Evolutionary conservation across 2,329 filamentous ascomycete genomes (phyloP).

Genomic region (Pseudocercospora musae): DNA sequence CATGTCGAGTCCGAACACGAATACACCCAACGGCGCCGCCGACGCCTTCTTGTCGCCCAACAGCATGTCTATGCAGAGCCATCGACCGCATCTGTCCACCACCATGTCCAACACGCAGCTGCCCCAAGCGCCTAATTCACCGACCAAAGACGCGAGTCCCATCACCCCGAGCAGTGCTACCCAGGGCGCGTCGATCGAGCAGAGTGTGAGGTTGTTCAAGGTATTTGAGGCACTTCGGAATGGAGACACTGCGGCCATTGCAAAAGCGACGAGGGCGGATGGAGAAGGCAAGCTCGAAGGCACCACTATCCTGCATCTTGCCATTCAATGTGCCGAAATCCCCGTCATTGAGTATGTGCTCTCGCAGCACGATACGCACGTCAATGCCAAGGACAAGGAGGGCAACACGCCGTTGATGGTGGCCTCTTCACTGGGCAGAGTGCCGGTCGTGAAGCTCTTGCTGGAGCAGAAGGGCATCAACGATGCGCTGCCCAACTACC

Average conservation of each 20-base stretch:
- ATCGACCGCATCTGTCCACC: conserved; percentile 35
- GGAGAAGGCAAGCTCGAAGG: conserved; percentile 59
- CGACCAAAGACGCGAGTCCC: conserved; percentile 18
- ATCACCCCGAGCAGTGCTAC: conserved; percentile 25
- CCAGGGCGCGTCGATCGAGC: conserved; percentile 63
- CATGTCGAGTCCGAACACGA: conserved; percentile 13
- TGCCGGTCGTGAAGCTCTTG: conserved; percentile 75
- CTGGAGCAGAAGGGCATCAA: conserved; percentile 82
- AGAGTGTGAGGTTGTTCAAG: conserved; percentile 90
- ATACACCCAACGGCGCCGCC: conserved; percentile 15
- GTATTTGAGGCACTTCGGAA: conserved; percentile 88
- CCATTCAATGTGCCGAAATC: conserved; percentile 90
- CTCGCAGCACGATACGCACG: conserved; percentile 60
- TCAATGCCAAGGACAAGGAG: conserved; percentile 86
- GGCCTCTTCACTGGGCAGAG: conserved; percentile 77
- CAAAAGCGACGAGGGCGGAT: conserved; percentile 68
- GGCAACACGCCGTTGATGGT: conserved; percentile 92
- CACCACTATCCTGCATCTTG: conserved; percentile 86
- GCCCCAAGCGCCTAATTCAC: conserved; percentile 17
- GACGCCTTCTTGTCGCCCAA: conserved; percentile 21
- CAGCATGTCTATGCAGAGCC: conserved; percentile 26
- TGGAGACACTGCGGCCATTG: conserved; percentile 87
- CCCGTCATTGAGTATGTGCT: conserved; percentile 94
- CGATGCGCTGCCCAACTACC: conserved; percentile 79
- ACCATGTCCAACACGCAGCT: conserved; percentile 34